Conservation (phyloP, 306 rosid genomes). For the Trifolium subterraneum region DNA sequence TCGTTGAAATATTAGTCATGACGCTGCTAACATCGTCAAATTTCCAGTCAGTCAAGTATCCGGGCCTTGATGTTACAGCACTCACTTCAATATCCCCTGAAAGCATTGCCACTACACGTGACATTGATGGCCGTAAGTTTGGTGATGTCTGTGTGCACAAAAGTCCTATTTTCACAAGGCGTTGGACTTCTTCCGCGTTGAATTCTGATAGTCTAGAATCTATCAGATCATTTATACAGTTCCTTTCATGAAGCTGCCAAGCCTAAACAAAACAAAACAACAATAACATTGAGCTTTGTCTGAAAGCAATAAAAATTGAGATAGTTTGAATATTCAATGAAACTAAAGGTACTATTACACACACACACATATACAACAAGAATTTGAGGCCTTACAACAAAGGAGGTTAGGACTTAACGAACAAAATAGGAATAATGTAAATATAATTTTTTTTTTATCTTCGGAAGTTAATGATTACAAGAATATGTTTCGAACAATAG, state of each 20-base stretch:
- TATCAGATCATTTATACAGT: conserved; percentile 47
- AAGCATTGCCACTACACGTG: conserved; percentile 79
- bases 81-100: conserved; percentile 46
- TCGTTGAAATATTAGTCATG: conserved; percentile 29
- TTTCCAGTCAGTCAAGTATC: conserved; percentile 69
- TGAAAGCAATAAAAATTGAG: too few species aligned
- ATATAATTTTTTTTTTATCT: too few species aligned
- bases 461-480: too few species aligned
- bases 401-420: too few species aligned
- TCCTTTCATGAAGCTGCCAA: conserved; percentile 67
- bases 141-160: conserved; percentile 75
- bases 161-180: conserved; percentile 57
- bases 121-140: conserved; percentile 64
- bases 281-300: neutral
- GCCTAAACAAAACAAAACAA: conserved; percentile 55
- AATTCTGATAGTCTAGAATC: conserved; percentile 36
- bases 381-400: too few species aligned
- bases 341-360: too few species aligned
- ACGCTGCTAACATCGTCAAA: conserved; percentile 53
- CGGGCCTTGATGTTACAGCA: conserved; percentile 54
- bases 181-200: conserved; percentile 54
- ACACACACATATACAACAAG: too few species aligned
- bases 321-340: too few species aligned
- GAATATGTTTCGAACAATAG: too few species aligned
- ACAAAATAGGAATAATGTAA: too few species aligned